Base-by-base conservation (phyloP, 176 grass and related monocot genomes). In the Areca catechu region DNA sequence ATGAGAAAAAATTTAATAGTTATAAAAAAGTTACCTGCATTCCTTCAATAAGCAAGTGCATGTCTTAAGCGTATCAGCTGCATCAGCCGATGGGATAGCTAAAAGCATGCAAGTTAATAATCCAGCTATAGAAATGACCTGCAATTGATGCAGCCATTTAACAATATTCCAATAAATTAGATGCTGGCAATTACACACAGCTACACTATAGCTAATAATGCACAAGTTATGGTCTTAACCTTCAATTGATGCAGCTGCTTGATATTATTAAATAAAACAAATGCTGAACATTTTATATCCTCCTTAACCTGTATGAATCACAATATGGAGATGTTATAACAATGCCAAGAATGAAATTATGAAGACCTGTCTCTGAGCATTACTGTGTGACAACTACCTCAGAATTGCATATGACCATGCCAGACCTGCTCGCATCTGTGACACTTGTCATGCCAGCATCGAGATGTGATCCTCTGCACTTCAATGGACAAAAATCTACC, bases 11-110 rank as follows among this genome's bases (percentile, higher is more conserved):
- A n/a, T 48, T 30, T 17, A 10, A 52, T 47, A 65, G 4, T 71
- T 16, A 7, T 47, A 30, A 20, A 80, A 16, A n/a, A 29, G 56
- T 29, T 76, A 91, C 93, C 87, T 87, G 84, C 93, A 98, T 65
- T 98, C 93, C 72, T 98, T 98, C 15, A 98, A 77, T n/a, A 98
- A 73, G 65, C 93, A 98, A 58, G 87, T 63, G 51, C 87, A 98
- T 53, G 93, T 98, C 87, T 98, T 98, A 29, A 98, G 83, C 54
- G 93, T 61, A 29, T 98, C 93, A 7, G 57, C 68, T 34, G 93
- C 93, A 67, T 88, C 66, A 20, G 87, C 80, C 20, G 93, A 74
- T 57, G 93, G 78, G 72, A 92, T 65, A 27, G 82, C 70, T 53
- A 98, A 76, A 80, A 88, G 50, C 0, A 60, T 70, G 24, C 69